phyloP scores from a whole-genome alignment of 805 yeast species.

The Candida namnaoensis region DNA sequence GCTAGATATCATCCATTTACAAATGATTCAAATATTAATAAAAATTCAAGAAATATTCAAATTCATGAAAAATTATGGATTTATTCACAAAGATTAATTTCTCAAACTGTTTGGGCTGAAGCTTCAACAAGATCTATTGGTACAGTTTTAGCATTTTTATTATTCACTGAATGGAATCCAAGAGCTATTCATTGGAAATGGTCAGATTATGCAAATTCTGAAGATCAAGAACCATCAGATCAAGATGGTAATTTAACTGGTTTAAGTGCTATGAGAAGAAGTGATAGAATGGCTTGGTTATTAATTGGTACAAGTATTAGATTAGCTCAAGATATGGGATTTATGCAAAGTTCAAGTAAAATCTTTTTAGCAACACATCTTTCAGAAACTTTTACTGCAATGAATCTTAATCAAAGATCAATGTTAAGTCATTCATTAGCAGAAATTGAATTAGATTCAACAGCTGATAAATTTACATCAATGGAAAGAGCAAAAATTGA shows the following conservation, averaged over 20 bases:
- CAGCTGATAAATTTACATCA: constrained; percentile 39
- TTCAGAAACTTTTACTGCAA: constrained; percentile 75
- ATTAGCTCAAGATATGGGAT: constrained; percentile 78
- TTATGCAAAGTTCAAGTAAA: constrained; percentile 64
- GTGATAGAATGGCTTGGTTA: constrained; percentile 93
- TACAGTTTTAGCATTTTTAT: constrained; percentile 72
- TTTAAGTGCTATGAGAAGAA: constrained; percentile 74
- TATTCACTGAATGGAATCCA: constrained; percentile 94
- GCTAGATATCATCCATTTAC: constrained; percentile 65
- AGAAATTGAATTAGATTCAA: constrained; percentile 52
- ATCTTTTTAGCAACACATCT: constrained; percentile 79
- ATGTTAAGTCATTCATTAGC: constrained; percentile 67
- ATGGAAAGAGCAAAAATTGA: constrained; percentile 75
- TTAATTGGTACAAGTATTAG: constrained; percentile 81
- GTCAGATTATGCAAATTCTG: constrained; percentile 67
- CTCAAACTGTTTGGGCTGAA: constrained; percentile 91
- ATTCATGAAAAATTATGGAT: constrained; percentile 81
- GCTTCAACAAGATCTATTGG: constrained; percentile 84
- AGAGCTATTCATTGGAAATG: constrained; percentile 87
- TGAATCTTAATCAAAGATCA: constrained; percentile 71
- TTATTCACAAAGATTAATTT: constrained; percentile 70
- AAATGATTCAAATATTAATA: constrained; percentile 26
- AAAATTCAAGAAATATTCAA: constrained; percentile 37
- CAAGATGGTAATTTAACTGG: constrained; percentile 54
- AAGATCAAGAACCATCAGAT: constrained; percentile 1